phyloP scores from a whole-genome alignment of 768 basidiomycete species.

The Mycena indigotica region DNA sequence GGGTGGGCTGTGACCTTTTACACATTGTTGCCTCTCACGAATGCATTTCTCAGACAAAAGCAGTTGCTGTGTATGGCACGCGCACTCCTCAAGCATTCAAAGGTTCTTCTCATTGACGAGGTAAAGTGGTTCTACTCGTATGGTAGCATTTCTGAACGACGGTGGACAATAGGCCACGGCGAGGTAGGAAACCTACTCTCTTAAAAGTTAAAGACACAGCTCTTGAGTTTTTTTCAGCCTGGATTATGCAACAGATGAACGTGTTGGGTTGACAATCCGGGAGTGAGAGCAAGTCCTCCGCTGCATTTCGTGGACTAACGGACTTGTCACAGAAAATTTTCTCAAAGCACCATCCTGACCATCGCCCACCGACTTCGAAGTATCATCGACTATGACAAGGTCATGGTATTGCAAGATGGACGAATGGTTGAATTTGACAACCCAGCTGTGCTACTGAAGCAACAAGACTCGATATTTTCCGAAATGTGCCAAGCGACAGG shows the following conservation, averaged over 20 bases:
- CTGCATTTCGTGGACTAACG: neutral
- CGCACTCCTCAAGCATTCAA: slow-evolving; percentile 8
- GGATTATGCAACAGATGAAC: neutral
- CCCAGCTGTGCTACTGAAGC: slow-evolving; percentile 1
- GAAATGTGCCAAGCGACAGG: neutral
- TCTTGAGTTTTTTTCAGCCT: too few relatives aligned
- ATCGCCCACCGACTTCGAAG: slow-evolving; percentile 17
- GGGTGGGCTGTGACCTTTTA: neutral
- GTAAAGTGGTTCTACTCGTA: too few relatives aligned
- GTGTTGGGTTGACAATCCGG: neutral
- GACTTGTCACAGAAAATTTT: neutral
- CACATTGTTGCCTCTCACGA: neutral
- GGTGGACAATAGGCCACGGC: too few relatives aligned
- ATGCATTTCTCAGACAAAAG: neutral
- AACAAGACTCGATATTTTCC: neutral
- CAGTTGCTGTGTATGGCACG: slow-evolving; percentile 16
- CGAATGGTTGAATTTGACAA: slow-evolving; percentile 12
- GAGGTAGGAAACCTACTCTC: too few relatives aligned
- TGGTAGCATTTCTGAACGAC: too few relatives aligned
- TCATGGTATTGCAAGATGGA: slow-evolving; percentile 15
- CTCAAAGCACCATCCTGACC: slow-evolving; percentile 11
- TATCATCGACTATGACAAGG: slow-evolving; percentile 15
- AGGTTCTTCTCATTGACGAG: slow-evolving; percentile 17
- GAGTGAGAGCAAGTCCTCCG: neutral
- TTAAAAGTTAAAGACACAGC: too few relatives aligned